Evolutionary conservation across 1,284 basidiomycete genomes (phyloP), one percentile per base, ranked within the genome.

Genomic region (Sphagnurus paluster): DNA sequence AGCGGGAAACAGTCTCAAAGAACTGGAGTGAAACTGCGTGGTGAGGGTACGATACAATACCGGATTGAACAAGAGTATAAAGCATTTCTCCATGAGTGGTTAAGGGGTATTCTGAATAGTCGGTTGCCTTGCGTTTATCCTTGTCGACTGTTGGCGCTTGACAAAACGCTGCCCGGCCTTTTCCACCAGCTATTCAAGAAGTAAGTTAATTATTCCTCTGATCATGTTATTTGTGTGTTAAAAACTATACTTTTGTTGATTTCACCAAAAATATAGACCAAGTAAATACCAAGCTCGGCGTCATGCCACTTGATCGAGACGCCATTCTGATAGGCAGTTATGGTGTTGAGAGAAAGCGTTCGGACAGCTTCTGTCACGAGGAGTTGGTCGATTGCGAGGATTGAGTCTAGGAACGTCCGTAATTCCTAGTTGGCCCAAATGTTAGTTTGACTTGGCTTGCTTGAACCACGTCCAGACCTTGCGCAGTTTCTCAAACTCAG

Each of bases 251-350:
- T 78, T 70, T 88, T 91, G 65, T 86, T 90, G 55, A 94, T 84
- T 65, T 99, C 96, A 32, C 94, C 95, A 59, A 93, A 99, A 26
- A 95, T 90, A 64, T 85, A 98, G 1, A 98, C 84, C 21, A 98
- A 79, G 64, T 93, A 93, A 13, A 98, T 72, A 0, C 92, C 93
- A 16, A 99, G 76, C 65, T 99, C 97, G 1, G 90, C 90, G 58
- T 97, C 89, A 61, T 95, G 87, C 98, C 98, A 99, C 40, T 88
- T 80, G 16, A 97, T 55, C 36, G 72, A 53, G 13, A 77, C 65
- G 2, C 85, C 82, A 48, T 68, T 80, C 28, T 74, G 73, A 53
- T 84, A 90, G 1, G 82, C 77, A 7, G 81, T 77, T 25, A 96
- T 76, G 0, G 89, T 93, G 50, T 79, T 79, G 42, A 87, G 63